Base-by-base conservation (phyloP, 1,139 yeast genomes). In the Candida tropicalis region DNA sequence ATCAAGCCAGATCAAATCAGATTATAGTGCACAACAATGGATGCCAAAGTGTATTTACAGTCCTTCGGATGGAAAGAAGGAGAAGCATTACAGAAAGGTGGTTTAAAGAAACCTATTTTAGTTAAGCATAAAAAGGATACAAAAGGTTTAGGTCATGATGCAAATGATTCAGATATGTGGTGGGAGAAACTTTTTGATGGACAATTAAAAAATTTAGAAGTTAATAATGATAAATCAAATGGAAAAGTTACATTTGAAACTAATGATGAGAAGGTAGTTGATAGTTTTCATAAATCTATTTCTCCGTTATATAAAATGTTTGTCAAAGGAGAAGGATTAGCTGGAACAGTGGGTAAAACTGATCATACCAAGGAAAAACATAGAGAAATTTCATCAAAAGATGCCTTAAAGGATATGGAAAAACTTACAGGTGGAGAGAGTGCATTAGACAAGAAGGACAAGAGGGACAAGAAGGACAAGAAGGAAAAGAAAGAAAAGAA, bases 161-260 rank as follows among this genome's bases (percentile, higher is more conserved):
- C 77, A 10, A 75, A 75, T 41, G 86, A 82, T 45, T 83, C 84
- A 16, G 97, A 90, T 56, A 85, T 88, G 41, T 93, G 99, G 99
- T 93, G 99, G 99, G 98, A 93, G 54, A 76, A 86, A 53, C 71
- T 91, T 38, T 93, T 93, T 66, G 98, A 93, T 63, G 97, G 97
- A 1, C 97, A 90, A 55, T 75, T 93, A 50, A 88, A 88, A 59
- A 78, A 81, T 16, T 62, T 93, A 38, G 91, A 87, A 45, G 93
- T 90, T 6, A 69, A 59, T 24, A 59, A 56, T 11, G 46, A 46
- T 5, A 35, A 25, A 3, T 47, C 62, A 2, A 54, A 52, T 7
- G 62, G 59, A 0, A 37, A 17, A 8, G 63, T 70, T 0, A 52
- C 59, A 2, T 66, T 73, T 40, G 70, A 69, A 31, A 83, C 77